Conservation (phyloP, 225 moss, liverwort and hornwort genomes). For the Sphagnum tenellum region DNA sequence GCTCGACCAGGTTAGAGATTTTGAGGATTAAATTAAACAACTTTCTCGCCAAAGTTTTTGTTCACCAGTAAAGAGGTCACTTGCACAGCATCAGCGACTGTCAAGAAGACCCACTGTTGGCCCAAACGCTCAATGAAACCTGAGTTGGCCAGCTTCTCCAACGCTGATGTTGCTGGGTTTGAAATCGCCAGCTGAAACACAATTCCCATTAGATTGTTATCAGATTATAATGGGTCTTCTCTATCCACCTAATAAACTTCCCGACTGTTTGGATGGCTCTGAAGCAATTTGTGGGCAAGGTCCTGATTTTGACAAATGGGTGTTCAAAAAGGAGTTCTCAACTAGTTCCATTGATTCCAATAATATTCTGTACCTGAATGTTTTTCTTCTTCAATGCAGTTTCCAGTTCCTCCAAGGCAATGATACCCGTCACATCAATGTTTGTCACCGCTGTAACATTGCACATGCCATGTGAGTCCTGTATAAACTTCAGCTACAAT, state of each 20-base stretch:
- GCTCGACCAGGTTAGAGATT: no score
- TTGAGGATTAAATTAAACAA: no score
- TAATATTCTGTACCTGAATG: conserved; percentile 34
- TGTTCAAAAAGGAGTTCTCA: no score
- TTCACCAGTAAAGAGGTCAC: conserved; percentile 22
- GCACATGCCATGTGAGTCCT: no score
- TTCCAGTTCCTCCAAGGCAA: conserved; percentile 46
- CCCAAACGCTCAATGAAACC: conserved; percentile 26
- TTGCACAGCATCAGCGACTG: conserved; percentile 45
- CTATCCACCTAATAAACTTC: no score
- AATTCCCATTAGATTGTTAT: neutral
- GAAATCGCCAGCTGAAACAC: conserved; percentile 31
- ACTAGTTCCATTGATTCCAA: no score
- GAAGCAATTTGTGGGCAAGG: no score
- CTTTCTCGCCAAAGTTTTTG: neutral
- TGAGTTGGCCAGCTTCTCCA: conserved; percentile 20
- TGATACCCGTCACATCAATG: conserved; percentile 54
- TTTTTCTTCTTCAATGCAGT: conserved; percentile 20
- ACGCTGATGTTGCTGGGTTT: conserved; percentile 24
- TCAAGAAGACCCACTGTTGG: conserved; percentile 47
- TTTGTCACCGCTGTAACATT: conserved; percentile 37
- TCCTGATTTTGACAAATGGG: no score
- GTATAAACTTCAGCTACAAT: no score
- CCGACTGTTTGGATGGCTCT: no score
- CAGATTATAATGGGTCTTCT: no score